Percentiles rank a stretch among this genome's conserved stretches.
These are phyloP conservation scores for Capronia americana DNA, from an alignment of 2,329 filamentous ascomycete species.

Conservation along the genomic window DNA sequence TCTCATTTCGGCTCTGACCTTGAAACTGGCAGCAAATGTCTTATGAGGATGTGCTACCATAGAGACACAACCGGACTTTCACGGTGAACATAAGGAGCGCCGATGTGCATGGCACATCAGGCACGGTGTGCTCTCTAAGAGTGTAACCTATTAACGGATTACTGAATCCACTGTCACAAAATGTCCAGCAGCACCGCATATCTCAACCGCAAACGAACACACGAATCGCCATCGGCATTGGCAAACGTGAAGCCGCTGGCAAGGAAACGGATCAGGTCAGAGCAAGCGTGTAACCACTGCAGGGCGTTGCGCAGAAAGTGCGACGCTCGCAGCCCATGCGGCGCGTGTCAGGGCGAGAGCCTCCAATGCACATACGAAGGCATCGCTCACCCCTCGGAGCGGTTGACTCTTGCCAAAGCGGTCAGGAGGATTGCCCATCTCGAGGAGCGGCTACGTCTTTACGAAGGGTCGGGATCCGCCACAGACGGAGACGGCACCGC, in stretches of 20 bases:
- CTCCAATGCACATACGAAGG: constrained; percentile 26
- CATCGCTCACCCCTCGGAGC: constrained; percentile 13
- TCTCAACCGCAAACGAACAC: constrained; percentile 1
- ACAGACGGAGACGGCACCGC: constrained; percentile 8
- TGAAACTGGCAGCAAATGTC: too few species aligned
- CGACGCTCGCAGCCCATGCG: constrained; percentile 16
- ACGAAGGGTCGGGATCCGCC: constrained; percentile 17
- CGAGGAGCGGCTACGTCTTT: constrained; percentile 25
- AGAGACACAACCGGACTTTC: too few species aligned
- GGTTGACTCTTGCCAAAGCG: constrained; percentile 25
- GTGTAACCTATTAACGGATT: too few species aligned
- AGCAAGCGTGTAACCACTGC: constrained; percentile 25
- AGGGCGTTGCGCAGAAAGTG: constrained; percentile 22
- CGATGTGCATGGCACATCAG: too few species aligned
- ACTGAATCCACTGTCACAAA: background rate
- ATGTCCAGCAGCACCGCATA: background rate
- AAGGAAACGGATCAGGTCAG: constrained; percentile 10
- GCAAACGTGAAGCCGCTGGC: background rate
- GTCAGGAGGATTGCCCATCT: constrained; percentile 28
- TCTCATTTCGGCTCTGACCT: too few species aligned
- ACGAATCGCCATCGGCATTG: background rate
- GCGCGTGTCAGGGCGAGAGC: constrained; percentile 13
- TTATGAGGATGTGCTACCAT: too few species aligned
- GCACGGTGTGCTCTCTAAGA: too few species aligned
- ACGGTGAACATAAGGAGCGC: too few species aligned